Conservation (phyloP, 495 filamentous ascomycete species). For the Xylaria grammica region DNA sequence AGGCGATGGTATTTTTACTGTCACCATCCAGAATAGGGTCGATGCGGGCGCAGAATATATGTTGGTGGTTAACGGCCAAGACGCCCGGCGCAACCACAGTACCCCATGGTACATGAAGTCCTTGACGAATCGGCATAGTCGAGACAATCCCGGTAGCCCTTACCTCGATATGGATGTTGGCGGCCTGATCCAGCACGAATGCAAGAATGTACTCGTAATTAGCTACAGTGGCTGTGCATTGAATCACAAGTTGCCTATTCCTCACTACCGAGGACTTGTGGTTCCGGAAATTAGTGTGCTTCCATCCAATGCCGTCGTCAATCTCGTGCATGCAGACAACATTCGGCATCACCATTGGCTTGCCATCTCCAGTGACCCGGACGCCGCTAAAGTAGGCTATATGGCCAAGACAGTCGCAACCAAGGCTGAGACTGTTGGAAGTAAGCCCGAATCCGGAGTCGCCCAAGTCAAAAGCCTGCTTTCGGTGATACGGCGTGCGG, state of each 20-base stretch:
- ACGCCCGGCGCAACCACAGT: conserved; percentile 79
- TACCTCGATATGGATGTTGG: not conserved
- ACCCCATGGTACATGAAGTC: conserved; percentile 57
- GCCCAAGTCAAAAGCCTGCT: conserved; percentile 73
- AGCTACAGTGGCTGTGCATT: conserved; percentile 72
- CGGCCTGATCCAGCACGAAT: not conserved
- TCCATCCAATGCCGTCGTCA: conserved; percentile 71
- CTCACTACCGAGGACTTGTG: conserved; percentile 64
- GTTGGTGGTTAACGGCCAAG: conserved; percentile 54
- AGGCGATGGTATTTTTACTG: not conserved
- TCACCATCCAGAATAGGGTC: not conserved
- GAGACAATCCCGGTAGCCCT: conserved; percentile 77
- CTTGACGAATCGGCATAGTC: conserved; percentile 68
- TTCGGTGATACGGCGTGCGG: conserved; percentile 68
- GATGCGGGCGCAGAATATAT: not conserved
- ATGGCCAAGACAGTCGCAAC: conserved; percentile 63
- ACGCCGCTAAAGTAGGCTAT: not conserved
- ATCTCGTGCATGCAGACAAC: conserved; percentile 73
- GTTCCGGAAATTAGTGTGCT: conserved; percentile 73
- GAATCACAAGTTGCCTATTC: conserved; percentile 67
- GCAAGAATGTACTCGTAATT: conserved; percentile 66
- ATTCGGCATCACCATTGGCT: conserved; percentile 59
- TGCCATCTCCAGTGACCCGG: conserved; percentile 55
- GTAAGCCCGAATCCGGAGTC: conserved; percentile 69
- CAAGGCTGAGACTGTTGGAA: conserved; percentile 69